Evolutionary conservation across 148 eudicot genomes (phyloP), one percentile per base, ranked within the genome.

Genomic region (Pharnaceum exiguum): DNA sequence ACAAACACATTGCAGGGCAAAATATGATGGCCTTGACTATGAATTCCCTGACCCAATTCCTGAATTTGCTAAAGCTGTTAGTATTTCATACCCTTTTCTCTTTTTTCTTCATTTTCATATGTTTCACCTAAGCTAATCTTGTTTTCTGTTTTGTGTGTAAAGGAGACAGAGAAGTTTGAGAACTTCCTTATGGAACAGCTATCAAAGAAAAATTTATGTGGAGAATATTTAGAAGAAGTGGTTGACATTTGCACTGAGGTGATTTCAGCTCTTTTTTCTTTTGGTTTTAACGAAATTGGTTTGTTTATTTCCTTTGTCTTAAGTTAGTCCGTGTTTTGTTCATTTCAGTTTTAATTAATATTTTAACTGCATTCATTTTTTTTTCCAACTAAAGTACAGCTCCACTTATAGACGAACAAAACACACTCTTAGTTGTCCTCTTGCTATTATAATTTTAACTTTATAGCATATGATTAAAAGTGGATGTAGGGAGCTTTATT

Each of bases 11-110:
- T 83, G 87, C 64, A 91, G 69, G 55, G 88, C 94, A 26, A 76
- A n/a, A n/a, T n/a, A n/a, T n/a, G n/a, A n/a, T n/a, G n/a, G n/a
- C n/a, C n/a, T 86, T 31, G 96, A 85, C 78, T 91, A 85, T 75
- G 71, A 85, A 69, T 91, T 91, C 46, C 98, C 98, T 2, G 96
- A 91, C 83, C 96, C 98, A 7, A 83, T 91, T 75, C 98, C 98
- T 46, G 98, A 91, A 75, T 91, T 91, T 51, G 96, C 96, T 59
- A 78, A 79, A 42, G 44, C 86, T 56, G 96, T 91, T 29, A 71
- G 76, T 65, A 38, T 32, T 7, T 24, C 11, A 12, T 47, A 33
- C 12, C 27, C 19, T 30, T 13, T 2, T 30, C 18, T 38, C 7
- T 55, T 3, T 30, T 10, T 25, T 16, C 6, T 36, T 51, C 30